Base-by-base conservation (phyloP, 139 green algal genomes). In the Eudorina sp. region DNA sequence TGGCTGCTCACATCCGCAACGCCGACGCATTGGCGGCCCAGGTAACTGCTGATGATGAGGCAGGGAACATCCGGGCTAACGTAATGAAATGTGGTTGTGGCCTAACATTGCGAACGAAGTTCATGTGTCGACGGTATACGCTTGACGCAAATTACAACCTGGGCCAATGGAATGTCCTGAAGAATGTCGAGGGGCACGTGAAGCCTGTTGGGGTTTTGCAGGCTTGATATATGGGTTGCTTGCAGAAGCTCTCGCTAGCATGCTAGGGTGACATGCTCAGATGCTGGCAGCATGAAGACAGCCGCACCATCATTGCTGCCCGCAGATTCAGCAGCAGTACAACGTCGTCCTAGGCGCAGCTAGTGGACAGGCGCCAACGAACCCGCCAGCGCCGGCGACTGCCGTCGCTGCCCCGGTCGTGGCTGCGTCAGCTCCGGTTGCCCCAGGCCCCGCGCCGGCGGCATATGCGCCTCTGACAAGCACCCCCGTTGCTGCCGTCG, bases 251-350 rank as follows among this genome's bases (percentile, higher is more conserved):
- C 36, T 53, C 14, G 11, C 68, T 29, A 21, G 4, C 19, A 11
- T 29, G 31, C 14, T 31, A 3, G 4, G 36, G 18, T 27, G 36
- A 29, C 36, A 14, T 73, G n/a, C n/a, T n/a, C n/a, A n/a, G n/a
- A n/a, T n/a, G n/a, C n/a, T n/a, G n/a, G n/a, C n/a, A n/a, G n/a
- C n/a, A n/a, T n/a, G n/a, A n/a, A n/a, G n/a, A n/a, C n/a, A n/a
- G n/a, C n/a, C n/a, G n/a, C n/a, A n/a, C n/a, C n/a, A n/a, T n/a
- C n/a, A n/a, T n/a, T n/a, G n/a, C 6, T 72, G 29, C 62, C 76
- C 40, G 18, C 60, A 83, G 69, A 55, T 89, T 21, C 74, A 66
- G 60, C 85, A 90, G 60, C 73, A 90, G 34, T 53, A 90, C 85
- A 60, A 2, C 51, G 74, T 46, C 19, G 74, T 90, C 3, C 77